A percentile compares a stretch with the other conserved stretches of the same genome.
phyloP scores from a whole-genome alignment of 169 alveolate species.

The Plasmodium gallinaceum region DNA sequence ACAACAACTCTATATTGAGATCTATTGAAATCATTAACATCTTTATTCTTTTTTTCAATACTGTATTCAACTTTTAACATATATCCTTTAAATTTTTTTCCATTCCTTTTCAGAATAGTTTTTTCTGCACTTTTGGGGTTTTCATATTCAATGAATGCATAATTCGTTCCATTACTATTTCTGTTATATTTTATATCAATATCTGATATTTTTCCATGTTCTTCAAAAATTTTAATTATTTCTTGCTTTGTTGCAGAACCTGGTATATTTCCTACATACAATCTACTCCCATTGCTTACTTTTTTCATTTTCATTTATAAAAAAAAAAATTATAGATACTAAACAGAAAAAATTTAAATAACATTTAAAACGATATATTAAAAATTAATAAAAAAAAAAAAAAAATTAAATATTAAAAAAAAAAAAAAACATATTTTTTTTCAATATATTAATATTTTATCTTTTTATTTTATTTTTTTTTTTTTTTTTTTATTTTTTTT shows the following conservation, averaged over 20 bases:
- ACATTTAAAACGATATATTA: too few relatives aligned
- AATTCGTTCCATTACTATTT: constrained; percentile 34
- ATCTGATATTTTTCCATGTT: constrained; percentile 23
- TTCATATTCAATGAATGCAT: constrained; percentile 39
- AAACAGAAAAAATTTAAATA: background rate
- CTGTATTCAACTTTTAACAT: constrained; percentile 43
- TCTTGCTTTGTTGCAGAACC: constrained; percentile 35
- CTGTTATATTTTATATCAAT: constrained; percentile 37
- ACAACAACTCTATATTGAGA: constrained; percentile 37
- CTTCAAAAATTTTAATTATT: constrained; percentile 23
- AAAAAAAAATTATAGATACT: background rate
- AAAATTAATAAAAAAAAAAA: too few relatives aligned
- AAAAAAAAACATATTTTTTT: too few relatives aligned
- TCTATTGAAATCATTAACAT: constrained; percentile 9
- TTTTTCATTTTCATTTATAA: background rate
- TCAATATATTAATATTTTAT: too few relatives aligned
- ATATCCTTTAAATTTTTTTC: constrained; percentile 14
- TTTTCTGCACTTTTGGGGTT: constrained; percentile 31
- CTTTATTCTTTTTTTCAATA: constrained; percentile 30
- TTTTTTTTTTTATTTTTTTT: too few relatives aligned
- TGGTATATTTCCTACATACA: constrained; percentile 52
- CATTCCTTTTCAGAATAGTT: constrained; percentile 20
- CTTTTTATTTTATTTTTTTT: too few relatives aligned
- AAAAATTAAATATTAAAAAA: too few relatives aligned
- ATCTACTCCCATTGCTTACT: background rate